These are phyloP conservation scores for Exophiala sp. DNA, from an alignment of 2,329 filamentous ascomycete species.

Conservation along the genomic window DNA sequence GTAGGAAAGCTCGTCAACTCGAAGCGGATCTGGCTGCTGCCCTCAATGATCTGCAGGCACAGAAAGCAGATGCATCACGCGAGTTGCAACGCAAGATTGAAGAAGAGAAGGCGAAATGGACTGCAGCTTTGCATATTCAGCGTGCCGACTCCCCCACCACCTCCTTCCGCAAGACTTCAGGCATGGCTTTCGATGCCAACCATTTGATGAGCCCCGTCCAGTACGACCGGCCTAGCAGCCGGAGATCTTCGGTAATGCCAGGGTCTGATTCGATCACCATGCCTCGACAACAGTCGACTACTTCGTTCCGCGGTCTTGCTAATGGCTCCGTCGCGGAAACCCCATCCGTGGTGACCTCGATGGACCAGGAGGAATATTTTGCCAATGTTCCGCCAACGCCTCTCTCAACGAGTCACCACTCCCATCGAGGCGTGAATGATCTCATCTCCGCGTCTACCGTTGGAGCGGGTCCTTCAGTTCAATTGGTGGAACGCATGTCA, in stretches of 20 bases:
- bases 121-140: constrained; percentile 38
- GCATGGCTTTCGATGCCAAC: constrained; percentile 36
- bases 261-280: constrained; percentile 36
- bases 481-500: constrained; percentile 93
- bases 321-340: constrained; percentile 40
- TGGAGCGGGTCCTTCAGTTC: constrained; percentile 84
- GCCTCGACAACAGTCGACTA: constrained; percentile 44
- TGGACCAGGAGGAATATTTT: constrained; percentile 46
- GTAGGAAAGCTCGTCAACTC: constrained; percentile 41
- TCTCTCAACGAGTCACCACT: constrained; percentile 36
- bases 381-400: constrained; percentile 34
- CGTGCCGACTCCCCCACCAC: constrained; percentile 40
- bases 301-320: constrained; percentile 35
- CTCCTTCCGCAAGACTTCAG: constrained; percentile 35
- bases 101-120: constrained; percentile 59
- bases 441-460: constrained; percentile 85
- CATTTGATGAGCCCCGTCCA: constrained; percentile 32
- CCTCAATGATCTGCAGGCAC: constrained; percentile 51
- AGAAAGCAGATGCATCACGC: constrained; percentile 54
- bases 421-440: constrained; percentile 64
- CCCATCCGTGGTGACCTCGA: constrained; percentile 43
- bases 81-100: constrained; percentile 56
- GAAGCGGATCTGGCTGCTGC: constrained; percentile 59
- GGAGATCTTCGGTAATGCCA: constrained; percentile 38
- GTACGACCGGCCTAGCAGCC: constrained; percentile 36